Percentiles rank a stretch among this genome's conserved stretches.
Evolutionary conservation across 2,329 filamentous ascomycete genomes (phyloP).

Genomic region (Cladophialophora exuberans): DNA sequence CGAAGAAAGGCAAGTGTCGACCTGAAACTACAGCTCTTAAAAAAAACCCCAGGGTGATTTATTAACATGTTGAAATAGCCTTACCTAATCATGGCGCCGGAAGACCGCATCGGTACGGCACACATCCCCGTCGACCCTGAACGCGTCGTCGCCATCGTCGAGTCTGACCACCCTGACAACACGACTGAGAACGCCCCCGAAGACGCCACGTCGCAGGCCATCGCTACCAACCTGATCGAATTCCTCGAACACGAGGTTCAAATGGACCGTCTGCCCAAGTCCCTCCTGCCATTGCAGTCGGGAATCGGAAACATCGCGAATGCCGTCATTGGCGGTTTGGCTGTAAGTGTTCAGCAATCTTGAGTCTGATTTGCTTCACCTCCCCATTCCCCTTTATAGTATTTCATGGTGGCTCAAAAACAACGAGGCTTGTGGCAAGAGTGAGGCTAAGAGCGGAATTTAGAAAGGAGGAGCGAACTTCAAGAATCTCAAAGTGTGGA

Average conservation of each 20-base stretch:
- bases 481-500: conserved; percentile 88
- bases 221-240: conserved; percentile 80
- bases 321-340: conserved; percentile 82
- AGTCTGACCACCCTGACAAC: conserved; percentile 80
- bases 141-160: conserved; percentile 80
- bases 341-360: conserved; percentile 42
- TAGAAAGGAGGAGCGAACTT: conserved; percentile 71
- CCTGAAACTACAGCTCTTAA: background rate
- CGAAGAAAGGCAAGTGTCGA: conserved; percentile 62
- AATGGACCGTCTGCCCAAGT: conserved; percentile 74
- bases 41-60: background rate
- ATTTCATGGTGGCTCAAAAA: too few species aligned
- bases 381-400: too few species aligned
- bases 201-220: conserved; percentile 71
- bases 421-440: too few species aligned
- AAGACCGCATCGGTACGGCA: conserved; percentile 82
- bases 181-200: conserved; percentile 75
- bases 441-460: too few species aligned
- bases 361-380: too few species aligned
- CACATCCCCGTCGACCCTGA: conserved; percentile 84
- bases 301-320: conserved; percentile 95
- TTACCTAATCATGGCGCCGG: conserved; percentile 77
- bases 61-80: conserved; percentile 12
- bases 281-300: conserved; percentile 79
- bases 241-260: conserved; percentile 83